These are phyloP conservation scores for Incumbomyces delicatus DNA, from an alignment of 2,329 filamentous ascomycete species.

Conservation along the genomic window DNA sequence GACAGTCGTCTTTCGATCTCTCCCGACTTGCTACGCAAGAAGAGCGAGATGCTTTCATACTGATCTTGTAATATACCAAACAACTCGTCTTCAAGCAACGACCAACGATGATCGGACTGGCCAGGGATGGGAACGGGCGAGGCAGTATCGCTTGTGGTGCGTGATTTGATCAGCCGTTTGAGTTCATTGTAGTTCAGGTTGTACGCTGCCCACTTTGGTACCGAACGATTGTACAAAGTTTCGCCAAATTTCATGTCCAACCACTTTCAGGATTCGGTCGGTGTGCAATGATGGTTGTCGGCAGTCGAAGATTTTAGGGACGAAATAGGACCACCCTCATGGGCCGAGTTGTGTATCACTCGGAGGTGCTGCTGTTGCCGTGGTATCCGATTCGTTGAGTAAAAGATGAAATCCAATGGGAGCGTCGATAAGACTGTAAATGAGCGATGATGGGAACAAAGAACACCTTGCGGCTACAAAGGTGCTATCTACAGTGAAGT, in stretches of 20 bases:
- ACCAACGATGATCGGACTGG: conserved; percentile 47
- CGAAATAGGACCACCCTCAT: too few relatives aligned
- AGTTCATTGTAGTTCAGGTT: conserved; percentile 85
- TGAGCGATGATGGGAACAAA: too few relatives aligned
- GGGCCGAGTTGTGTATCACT: background rate
- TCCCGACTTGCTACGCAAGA: conserved; percentile 69
- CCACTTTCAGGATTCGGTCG: background rate
- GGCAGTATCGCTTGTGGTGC: conserved; percentile 60
- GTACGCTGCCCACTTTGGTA: conserved; percentile 73
- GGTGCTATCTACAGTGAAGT: too few relatives aligned
- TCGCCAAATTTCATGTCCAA: conserved; percentile 66
- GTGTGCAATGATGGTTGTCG: background rate
- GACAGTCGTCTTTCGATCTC: conserved; percentile 61
- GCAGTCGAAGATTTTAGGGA: too few relatives aligned
- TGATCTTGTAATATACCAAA: conserved; percentile 62
- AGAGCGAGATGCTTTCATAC: conserved; percentile 67
- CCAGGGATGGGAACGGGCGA: conserved; percentile 66
- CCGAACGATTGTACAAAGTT: conserved; percentile 63
- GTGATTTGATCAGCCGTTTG: conserved; percentile 72
- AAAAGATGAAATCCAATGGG: too few relatives aligned
- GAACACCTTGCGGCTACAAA: too few relatives aligned
- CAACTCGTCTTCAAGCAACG: conserved; percentile 61
- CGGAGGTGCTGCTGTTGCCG: background rate
- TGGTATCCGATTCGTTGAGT: background rate
- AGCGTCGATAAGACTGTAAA: too few relatives aligned